Percentiles rank a stretch among this genome's conserved stretches.
Evolutionary conservation across 2,329 filamentous ascomycete genomes (phyloP).

Genomic region (Sphaerulina musiva): DNA sequence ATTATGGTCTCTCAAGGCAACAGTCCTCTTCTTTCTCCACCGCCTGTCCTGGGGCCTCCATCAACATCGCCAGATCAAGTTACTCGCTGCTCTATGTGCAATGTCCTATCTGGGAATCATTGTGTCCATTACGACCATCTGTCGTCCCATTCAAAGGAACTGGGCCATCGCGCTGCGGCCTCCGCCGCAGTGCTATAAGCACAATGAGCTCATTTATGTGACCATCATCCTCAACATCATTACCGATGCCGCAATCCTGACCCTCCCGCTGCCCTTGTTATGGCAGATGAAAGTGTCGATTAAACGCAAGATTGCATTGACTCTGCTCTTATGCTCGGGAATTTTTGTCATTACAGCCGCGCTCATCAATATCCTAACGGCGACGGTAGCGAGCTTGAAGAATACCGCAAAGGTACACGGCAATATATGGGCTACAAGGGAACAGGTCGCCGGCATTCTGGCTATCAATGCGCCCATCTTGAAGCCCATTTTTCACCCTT

Average conservation of each 20-base stretch:
- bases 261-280: conserved; percentile 32
- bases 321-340: conserved; percentile 32
- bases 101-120: conserved; percentile 32
- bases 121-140: conserved; percentile 31
- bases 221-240: conserved; percentile 30
- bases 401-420: conserved; percentile 27
- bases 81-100: conserved; percentile 24
- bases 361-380: conserved; percentile 30
- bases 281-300: conserved; percentile 31
- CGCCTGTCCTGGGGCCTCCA: conserved; percentile 32
- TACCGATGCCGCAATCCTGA: conserved; percentile 31
- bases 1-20: conserved; percentile 22
- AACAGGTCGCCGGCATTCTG: conserved; percentile 33
- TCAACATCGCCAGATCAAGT: conserved; percentile 30
- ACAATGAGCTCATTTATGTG: conserved; percentile 23
- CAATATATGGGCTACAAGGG: conserved; percentile 35
- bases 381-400: conserved; percentile 11
- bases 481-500: neutral
- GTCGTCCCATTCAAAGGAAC: conserved; percentile 27
- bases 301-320: conserved; percentile 32
- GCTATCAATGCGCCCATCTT: conserved; percentile 34
- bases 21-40: conserved; percentile 27
- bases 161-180: conserved; percentile 25
- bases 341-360: conserved; percentile 35
- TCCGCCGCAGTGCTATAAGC: neutral